Percentiles rank a stretch among this genome's conserved stretches.
Evolutionary conservation across 1,284 basidiomycete genomes (phyloP).

Genomic region (Ganoderma multipileum): DNA sequence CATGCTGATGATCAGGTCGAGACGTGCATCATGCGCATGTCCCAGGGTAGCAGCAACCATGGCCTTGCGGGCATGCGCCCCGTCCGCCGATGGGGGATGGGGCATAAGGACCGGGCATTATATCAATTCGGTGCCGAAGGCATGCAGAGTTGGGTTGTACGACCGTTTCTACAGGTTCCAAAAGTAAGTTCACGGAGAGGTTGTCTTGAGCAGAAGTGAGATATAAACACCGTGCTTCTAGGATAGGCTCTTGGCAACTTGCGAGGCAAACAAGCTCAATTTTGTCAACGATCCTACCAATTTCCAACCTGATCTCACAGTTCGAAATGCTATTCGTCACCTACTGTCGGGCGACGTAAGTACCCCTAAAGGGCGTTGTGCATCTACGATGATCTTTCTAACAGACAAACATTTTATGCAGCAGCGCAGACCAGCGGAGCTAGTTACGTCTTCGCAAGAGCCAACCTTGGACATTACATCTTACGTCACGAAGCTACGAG

Average conservation of each 20-base stretch:
- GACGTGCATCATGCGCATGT: slow-evolving; percentile 73
- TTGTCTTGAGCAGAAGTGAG: not conserved
- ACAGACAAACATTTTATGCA: not conserved
- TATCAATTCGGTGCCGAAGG: slow-evolving; percentile 58
- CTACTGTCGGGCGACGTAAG: slow-evolving; percentile 16
- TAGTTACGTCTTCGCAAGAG: not conserved
- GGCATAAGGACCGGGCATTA: slow-evolving; percentile 42
- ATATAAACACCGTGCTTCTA: slow-evolving; percentile 37
- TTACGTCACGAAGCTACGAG: slow-evolving; percentile 18
- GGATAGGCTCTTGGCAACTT: slow-evolving; percentile 80
- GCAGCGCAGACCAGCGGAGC: not conserved
- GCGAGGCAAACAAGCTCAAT: slow-evolving; percentile 60
- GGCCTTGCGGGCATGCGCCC: slow-evolving; percentile 72
- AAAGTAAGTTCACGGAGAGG: slow-evolving; percentile 57
- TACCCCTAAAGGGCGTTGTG: not conserved
- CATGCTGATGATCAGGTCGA: slow-evolving; percentile 84
- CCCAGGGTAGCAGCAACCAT: slow-evolving; percentile 56
- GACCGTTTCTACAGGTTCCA: slow-evolving; percentile 68
- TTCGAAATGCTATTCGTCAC: slow-evolving; percentile 73
- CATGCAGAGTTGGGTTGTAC: slow-evolving; percentile 69
- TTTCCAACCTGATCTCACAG: slow-evolving; percentile 70
- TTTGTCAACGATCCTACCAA: slow-evolving; percentile 76
- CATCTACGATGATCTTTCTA: not conserved
- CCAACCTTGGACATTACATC: slow-evolving; percentile 13
- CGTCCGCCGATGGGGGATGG: slow-evolving; percentile 80